Base-by-base conservation (phyloP, 257 asterid genomes). In the Penstemon newberryi region DNA sequence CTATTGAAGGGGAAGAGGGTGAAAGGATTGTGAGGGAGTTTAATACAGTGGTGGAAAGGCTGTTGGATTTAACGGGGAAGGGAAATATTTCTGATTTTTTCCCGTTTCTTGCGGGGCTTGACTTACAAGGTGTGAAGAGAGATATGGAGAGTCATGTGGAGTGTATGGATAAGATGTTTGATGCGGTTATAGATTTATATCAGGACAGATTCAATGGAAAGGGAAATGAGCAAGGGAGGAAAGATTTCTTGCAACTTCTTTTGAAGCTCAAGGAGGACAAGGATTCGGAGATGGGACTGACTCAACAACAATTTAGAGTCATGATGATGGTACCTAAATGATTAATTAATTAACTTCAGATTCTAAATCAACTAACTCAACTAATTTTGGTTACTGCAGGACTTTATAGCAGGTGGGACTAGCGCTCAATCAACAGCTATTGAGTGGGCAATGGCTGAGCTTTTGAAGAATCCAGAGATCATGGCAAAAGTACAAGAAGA, bases 391-490 rank as follows among this genome's bases (percentile, higher is more conserved):
- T 56, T 56, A 18, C 25, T 57, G 4, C 64, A 39, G 64, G 64
- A 59, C 33, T 11, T 39, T 38, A 19, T 59, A 37, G 64, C 6
- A 39, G 64, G 64, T 25, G 64, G 47, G 7, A 8, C 8, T 5
- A 25, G 40, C 4, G 40, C 64, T 0, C 37, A 9, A n/a, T 59
- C 47, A 39, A 33, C 85, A 7, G 78, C 85, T 7, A 77, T 81
- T 44, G 82, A 81, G 8, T 81, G 85, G 82, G 72, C 82, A 33
- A 77, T 81, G 80, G 74, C 85, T 1, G 80, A 73, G 52, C 71
- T 81, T 39, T 39, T 81, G 64, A 63, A 56, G 49, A 77, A 72
- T 25, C 53, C 39, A 3, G 15, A 60, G 0, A 77, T 74, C 52
- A 67, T 81, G 1, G 37, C 63, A 40, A 81, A 64, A 4, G 70